Evolutionary conservation across 2,329 filamentous ascomycete species (phyloP), one percentile per base, ranked within the genome.

Genomic region (Fusarium metavorans): DNA sequence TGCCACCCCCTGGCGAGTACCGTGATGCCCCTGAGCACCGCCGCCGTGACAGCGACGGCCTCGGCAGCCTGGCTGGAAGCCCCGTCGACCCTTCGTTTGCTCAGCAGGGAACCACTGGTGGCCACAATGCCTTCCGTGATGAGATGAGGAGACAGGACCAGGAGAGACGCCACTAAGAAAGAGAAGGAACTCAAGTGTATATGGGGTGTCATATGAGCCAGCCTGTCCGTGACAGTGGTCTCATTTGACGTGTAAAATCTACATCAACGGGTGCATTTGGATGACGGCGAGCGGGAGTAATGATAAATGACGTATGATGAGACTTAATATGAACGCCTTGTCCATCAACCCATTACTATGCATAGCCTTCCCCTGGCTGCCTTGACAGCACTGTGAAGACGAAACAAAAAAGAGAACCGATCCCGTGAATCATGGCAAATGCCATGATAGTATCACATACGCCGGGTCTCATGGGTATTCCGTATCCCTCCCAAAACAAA

Each of bases 31-130:
- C 83, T 9, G 76, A 64, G 59, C 70, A 65, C 23, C 56, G 60
- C 52, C 79, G 81, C 48, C 76, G 81, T 20, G 87, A 88, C 71
- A 88, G 87, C 72, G 85, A 88, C 34, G 85, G 82, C 4, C 82
- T 89, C 37, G 87, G 85, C 35, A 89, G 87, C 78, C 74, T 89
- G 68, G 85, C 84, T 2, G 84, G 83, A 11, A 88, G 84, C 52
- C 87, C 87, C 25, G 84, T 84, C 3, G 82, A 85, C 35, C 82
- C 84, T 23, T 75, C 79, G 6, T 86, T 85, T 57, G 82, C 84
- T 77, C 80, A 84, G 20, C 83, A 84, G 66, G 75, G 80, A 43
- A 80, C 76, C 18, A 78, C 77, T 14, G 81, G 82, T 23, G 77
- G 78, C 9, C 75, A 79, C 34, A 89, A 89, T 62, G 79, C 82